Base-by-base conservation (phyloP, 352 stramenopile species). In the Hyphochytrium catenoides region DNA sequence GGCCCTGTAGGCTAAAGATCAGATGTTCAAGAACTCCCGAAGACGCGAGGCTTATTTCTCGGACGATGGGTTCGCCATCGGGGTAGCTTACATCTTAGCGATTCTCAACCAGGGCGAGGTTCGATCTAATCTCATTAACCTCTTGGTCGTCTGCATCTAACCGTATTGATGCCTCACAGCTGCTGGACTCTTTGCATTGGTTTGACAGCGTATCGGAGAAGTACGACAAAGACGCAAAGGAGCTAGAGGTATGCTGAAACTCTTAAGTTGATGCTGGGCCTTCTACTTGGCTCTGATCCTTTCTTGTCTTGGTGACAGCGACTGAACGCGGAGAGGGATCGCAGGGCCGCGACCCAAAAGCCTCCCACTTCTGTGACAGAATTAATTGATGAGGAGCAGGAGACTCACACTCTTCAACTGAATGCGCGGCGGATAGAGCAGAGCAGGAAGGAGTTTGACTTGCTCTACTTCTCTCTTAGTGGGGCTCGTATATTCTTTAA, bases 11-110 rank as follows among this genome's bases (percentile, higher is more conserved):
- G n/a, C n/a, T n/a, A 93, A 93, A 52, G 83, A 94, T 47, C 61
- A 86, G 29, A 91, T 94, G 75, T 87, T 91, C 55, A 93, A 92
- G 60, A 88, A 88, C 47, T 87, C 76, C 16, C 62, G 70, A 4
- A 61, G 64, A n/a, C 65, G 69, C 16, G 79, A 91, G 52, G 89
- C 78, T 26, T 95, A 93, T 48, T 95, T 92, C 43, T 79, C 74
- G 8, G 81, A 95, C 54, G 84, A 95, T 49, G 84, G 84, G 3
- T 94, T 94, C 55, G 75, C 81, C 21, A 78, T 94, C 17, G 84
- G 84, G 5, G 47, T 93, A 29, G 77, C 79, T 3, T 95, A 93
- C 48, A 74, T 91, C 16, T 57, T 95, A 5, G 66, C 74, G 17
- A 83, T 91, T 41, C 48, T 91, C 0, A 64, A 84, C 42, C 74